These are phyloP conservation scores for Fusarium guadeloupense DNA, from an alignment of 2,329 filamentous ascomycete genomes.

Conservation along the genomic window DNA sequence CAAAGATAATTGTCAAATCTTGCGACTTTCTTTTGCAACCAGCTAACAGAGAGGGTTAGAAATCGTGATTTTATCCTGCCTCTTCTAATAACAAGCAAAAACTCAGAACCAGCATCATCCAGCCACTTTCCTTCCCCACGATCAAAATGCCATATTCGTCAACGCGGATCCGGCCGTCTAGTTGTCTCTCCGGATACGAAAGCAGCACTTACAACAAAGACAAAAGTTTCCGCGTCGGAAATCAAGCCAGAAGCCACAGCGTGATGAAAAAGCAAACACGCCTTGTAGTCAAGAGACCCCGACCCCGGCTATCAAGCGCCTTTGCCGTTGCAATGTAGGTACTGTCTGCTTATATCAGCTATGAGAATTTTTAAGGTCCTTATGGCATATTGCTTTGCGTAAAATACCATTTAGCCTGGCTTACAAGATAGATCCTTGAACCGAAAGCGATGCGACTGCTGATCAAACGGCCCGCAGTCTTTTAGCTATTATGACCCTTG, in stretches of 20 bases:
- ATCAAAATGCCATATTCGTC: too few relatives aligned
- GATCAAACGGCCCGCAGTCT: slow-evolving; percentile 21
- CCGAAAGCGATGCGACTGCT: slow-evolving; percentile 2
- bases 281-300: slow-evolving; percentile 9
- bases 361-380: background rate
- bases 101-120: background rate
- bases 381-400: background rate
- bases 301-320: background rate
- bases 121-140: background rate
- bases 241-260: slow-evolving; percentile 36
- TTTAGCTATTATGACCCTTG: too few relatives aligned
- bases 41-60: too few relatives aligned
- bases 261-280: slow-evolving; percentile 36
- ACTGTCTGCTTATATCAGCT: background rate
- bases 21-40: background rate
- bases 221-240: background rate
- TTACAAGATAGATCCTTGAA: background rate
- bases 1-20: background rate
- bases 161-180: slow-evolving; percentile 8
- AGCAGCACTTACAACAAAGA: background rate
- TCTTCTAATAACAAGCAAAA: too few relatives aligned
- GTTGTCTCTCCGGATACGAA: slow-evolving; percentile 17
- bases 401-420: background rate
- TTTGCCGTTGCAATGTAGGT: slow-evolving; percentile 13
- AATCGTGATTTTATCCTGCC: too few relatives aligned